These are phyloP conservation scores for Isabelozyma rhagii DNA, from an alignment of 805 yeast genomes.

Conservation along the genomic window DNA sequence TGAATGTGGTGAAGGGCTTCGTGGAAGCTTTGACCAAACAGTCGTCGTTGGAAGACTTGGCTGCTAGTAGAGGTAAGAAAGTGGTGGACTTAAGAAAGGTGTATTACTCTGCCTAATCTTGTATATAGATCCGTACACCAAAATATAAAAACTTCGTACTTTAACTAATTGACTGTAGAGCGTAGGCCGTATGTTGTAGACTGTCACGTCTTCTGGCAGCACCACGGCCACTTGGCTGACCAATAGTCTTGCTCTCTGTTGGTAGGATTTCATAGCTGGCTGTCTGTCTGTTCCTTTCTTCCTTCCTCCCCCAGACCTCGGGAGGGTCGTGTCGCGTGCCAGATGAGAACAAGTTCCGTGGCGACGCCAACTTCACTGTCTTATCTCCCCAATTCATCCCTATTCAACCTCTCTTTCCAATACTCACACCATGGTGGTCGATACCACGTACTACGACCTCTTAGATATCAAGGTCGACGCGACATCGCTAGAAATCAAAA, in stretches of 20 bases:
- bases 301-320: no score
- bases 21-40: conserved; percentile 83
- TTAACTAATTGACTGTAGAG: neutral
- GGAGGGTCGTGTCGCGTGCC: neutral
- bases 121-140: conserved; percentile 4
- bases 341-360: neutral
- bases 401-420: neutral
- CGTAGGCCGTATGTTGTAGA: no score
- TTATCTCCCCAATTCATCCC: neutral
- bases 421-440: conserved; percentile 35
- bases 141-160: neutral
- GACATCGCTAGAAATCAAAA: conserved; percentile 42
- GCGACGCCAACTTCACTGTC: neutral
- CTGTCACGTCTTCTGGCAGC: neutral
- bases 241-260: no score
- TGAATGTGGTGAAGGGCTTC: conserved; percentile 90
- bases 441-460: conserved; percentile 41
- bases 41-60: conserved; percentile 80
- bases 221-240: no score
- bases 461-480: conserved; percentile 32
- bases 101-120: conserved; percentile 57
- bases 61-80: conserved; percentile 90
- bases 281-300: no score
- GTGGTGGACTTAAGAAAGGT: conserved; percentile 88
- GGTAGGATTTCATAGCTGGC: no score